Evolutionary conservation across 2,329 filamentous ascomycete genomes (phyloP).

Genomic region (Monilinia aucupariae): DNA sequence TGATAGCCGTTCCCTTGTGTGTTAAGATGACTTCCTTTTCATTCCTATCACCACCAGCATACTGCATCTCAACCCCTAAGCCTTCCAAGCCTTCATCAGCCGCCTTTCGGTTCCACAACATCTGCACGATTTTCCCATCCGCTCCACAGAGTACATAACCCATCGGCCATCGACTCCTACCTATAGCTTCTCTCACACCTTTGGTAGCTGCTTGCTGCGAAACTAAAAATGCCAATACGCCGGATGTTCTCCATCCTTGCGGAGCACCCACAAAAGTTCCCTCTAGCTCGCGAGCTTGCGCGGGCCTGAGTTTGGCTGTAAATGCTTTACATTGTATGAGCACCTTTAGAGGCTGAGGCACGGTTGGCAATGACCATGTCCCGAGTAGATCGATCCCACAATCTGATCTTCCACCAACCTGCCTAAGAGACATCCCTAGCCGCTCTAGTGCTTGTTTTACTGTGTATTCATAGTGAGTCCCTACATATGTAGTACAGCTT

Average conservation of each 20-base stretch:
- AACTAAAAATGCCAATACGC: constrained; percentile 66
- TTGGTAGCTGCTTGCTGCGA: constrained; percentile 66
- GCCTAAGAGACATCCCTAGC: constrained; percentile 59
- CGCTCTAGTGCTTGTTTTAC: constrained; percentile 50
- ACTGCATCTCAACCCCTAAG: constrained; percentile 46
- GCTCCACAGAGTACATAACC: constrained; percentile 59
- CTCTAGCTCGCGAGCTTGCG: constrained; percentile 67
- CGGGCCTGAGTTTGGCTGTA: constrained; percentile 47
- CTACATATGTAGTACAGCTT: constrained; percentile 57
- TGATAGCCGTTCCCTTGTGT: constrained; percentile 42
- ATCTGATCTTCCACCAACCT: constrained; percentile 63
- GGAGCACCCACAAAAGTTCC: constrained; percentile 73
- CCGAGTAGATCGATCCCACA: constrained; percentile 71
- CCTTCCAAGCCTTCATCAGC: constrained; percentile 58
- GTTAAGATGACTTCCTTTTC: constrained; percentile 46
- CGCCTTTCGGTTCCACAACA: constrained; percentile 66
- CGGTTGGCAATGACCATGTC: constrained; percentile 55
- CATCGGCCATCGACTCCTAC: constrained; percentile 63
- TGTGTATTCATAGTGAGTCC: constrained; percentile 74
- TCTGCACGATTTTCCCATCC: constrained; percentile 57
- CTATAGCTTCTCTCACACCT: constrained; percentile 69
- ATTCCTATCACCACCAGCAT: constrained; percentile 33
- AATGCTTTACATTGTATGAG: constrained; percentile 67
- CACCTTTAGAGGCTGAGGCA: constrained; percentile 40
- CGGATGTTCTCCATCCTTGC: constrained; percentile 56